These are phyloP conservation scores for Coemansia sp. DNA, from an alignment of 192 early-diverging fungal genomes.

Conservation along the genomic window DNA sequence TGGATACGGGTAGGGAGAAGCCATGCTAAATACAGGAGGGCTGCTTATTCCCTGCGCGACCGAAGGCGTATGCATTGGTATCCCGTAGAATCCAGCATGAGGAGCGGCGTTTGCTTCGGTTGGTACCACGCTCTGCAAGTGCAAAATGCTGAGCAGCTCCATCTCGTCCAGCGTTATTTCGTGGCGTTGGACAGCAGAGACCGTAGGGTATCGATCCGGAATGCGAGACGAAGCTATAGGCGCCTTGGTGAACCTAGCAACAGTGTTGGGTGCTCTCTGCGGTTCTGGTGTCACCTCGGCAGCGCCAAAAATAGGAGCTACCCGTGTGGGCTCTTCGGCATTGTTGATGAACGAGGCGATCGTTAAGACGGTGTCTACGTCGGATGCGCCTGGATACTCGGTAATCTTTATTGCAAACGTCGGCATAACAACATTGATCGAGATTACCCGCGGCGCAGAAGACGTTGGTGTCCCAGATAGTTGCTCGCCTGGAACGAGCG, in stretches of 20 bases:
- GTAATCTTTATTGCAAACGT: constrained; percentile 41
- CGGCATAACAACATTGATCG: constrained; percentile 41
- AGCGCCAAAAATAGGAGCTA: constrained; percentile 9
- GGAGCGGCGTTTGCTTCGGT: neutral
- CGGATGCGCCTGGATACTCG: constrained; percentile 12
- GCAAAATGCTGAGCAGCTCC: constrained; percentile 26
- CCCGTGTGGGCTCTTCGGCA: neutral
- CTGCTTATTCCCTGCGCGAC: neutral
- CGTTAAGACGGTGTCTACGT: constrained; percentile 23
- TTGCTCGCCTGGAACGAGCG: neutral
- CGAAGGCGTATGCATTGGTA: neutral
- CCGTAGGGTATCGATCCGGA: neutral
- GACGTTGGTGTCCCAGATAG: constrained; percentile 15
- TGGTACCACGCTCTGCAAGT: constrained; percentile 2
- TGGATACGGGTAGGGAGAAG: neutral
- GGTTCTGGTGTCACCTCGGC: neutral
- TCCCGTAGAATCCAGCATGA: neutral
- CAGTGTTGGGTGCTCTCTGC: neutral
- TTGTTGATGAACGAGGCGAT: constrained; percentile 17
- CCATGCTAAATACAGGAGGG: neutral
- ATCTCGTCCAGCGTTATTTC: constrained; percentile 31
- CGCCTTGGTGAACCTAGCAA: neutral
- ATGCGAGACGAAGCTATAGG: neutral
- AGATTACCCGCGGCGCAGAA: constrained; percentile 32
- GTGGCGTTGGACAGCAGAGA: constrained; percentile 12